These are phyloP conservation scores for Heritiera littoralis DNA, from an alignment of 345 rosid species.

Conservation along the genomic window DNA sequence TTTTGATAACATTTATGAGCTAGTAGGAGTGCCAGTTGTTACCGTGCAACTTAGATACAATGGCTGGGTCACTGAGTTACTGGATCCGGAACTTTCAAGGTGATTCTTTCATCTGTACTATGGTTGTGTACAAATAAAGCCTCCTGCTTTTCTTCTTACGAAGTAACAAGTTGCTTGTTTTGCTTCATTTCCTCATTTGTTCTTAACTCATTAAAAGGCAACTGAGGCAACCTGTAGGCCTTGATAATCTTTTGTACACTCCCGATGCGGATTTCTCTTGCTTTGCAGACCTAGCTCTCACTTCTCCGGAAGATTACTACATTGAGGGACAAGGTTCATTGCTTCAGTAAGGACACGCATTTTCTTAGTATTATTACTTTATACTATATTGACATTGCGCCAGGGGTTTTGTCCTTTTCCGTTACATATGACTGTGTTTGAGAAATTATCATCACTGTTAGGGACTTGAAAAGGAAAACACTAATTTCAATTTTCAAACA, in stretches of 20 bases:
- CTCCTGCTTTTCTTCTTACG: neutral
- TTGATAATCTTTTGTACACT: slow-evolving; percentile 93
- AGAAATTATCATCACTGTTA: neutral
- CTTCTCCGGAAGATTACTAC: slow-evolving; percentile 93
- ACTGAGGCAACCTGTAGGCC: slow-evolving; percentile 69
- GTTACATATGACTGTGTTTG: neutral
- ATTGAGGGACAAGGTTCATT: slow-evolving; percentile 93
- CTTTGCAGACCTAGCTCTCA: slow-evolving; percentile 89
- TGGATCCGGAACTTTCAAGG: slow-evolving; percentile 82
- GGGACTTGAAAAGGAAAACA: neutral
- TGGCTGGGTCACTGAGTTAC: slow-evolving; percentile 96
- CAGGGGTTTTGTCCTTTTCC: too few species aligned
- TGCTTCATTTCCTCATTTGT: neutral
- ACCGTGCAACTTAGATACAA: slow-evolving; percentile 94
- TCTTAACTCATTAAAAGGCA: slow-evolving; percentile 51
- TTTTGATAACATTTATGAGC: slow-evolving; percentile 77
- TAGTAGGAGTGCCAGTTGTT: slow-evolving; percentile 89
- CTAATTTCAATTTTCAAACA: neutral
- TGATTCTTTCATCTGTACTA: slow-evolving; percentile 28
- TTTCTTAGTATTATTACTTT: neutral
- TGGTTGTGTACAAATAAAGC: neutral
- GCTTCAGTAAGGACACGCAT: slow-evolving; percentile 76
- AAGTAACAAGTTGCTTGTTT: neutral
- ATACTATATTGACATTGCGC: neutral
- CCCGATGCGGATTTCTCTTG: slow-evolving; percentile 99